Evolutionary conservation across 1,284 basidiomycete genomes (phyloP).

Genomic region (Apiotrichum gamsii): DNA sequence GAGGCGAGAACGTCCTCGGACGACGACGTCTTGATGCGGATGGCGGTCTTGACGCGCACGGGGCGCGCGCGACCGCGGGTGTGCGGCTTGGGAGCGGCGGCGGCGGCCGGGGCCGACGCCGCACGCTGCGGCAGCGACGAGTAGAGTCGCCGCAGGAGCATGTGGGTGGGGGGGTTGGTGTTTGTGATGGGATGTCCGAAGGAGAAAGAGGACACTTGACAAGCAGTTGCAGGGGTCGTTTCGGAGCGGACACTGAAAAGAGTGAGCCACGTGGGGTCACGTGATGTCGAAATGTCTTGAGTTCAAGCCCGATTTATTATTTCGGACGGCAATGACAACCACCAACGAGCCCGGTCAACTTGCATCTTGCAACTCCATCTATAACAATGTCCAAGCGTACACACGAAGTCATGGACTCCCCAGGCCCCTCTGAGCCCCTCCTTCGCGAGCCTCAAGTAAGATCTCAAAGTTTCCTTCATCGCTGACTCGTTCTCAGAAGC

Average conservation of each 20-base stretch:
- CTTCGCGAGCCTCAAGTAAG: constrained; percentile 35
- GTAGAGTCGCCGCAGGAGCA: constrained; percentile 35
- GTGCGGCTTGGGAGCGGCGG: constrained; percentile 5
- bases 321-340: no score
- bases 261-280: no score
- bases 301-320: neutral
- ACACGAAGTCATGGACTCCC: constrained; percentile 20
- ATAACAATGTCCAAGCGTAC: constrained; percentile 31
- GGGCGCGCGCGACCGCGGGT: constrained; percentile 17
- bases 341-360: no score
- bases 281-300: no score
- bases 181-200: constrained; percentile 5
- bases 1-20: constrained; percentile 1
- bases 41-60: constrained; percentile 8
- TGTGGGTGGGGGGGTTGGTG: constrained; percentile 6
- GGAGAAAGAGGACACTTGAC: no score
- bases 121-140: constrained; percentile 22
- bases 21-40: neutral
- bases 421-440: constrained; percentile 15
- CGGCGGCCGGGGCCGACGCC: neutral
- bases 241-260: no score
- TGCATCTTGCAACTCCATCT: no score
- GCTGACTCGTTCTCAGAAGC: no score
- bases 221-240: neutral
- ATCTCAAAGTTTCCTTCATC: no score